phyloP scores from a whole-genome alignment of 2,329 filamentous ascomycete genomes.

The Aureobasidium subglaciale region DNA sequence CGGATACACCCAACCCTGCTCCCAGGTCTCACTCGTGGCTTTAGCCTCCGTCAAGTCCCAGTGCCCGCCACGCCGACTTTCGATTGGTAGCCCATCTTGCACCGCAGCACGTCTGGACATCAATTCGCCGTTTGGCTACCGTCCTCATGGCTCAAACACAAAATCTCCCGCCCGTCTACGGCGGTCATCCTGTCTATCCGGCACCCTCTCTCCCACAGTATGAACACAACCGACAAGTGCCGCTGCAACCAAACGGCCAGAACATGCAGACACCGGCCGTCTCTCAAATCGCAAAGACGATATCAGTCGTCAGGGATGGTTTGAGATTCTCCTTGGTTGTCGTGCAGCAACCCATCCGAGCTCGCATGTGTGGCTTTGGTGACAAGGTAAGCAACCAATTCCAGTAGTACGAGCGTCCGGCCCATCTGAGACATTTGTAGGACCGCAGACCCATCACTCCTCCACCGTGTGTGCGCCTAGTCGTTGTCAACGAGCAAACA shows the following conservation, averaged over 20 bases:
- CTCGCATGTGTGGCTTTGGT: constrained; percentile 97
- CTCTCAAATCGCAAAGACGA: background rate
- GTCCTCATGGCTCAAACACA: constrained; percentile 8
- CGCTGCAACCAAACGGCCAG: constrained; percentile 11
- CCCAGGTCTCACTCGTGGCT: background rate
- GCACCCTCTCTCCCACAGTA: constrained; percentile 1
- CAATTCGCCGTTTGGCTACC: constrained; percentile 12
- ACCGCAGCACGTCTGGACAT: background rate
- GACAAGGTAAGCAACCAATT: constrained; percentile 64
- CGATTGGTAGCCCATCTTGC: constrained; percentile 6
- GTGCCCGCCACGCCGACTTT: background rate
- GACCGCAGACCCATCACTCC: constrained; percentile 94
- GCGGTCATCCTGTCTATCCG: background rate
- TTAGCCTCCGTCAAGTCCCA: background rate
- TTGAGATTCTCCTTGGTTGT: constrained; percentile 39
- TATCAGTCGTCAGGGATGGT: background rate
- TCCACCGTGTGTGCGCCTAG: constrained; percentile 79
- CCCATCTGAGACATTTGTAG: constrained; percentile 41
- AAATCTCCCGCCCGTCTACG: constrained; percentile 7
- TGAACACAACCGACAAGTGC: background rate
- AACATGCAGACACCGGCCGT: background rate
- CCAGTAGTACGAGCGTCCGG: background rate
- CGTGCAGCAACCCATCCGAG: constrained; percentile 83
- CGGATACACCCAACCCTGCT: background rate
- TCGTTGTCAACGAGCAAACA: constrained; percentile 67